Conservation (phyloP, 441 rosid genomes). For the Adansonia madagascariensis region DNA sequence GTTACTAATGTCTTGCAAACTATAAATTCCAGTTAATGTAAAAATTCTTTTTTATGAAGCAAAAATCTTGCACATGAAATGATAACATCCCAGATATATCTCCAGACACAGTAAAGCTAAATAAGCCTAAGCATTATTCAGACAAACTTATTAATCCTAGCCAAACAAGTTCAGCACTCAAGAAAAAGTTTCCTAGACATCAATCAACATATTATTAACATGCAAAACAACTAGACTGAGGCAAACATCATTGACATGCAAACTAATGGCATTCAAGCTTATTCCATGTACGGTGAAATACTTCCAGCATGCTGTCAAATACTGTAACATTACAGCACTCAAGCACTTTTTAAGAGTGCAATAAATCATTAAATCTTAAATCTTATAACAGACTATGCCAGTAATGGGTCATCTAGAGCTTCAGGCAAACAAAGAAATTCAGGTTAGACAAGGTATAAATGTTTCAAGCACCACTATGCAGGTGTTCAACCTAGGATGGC, state of each 20-base stretch:
- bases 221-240: neutral
- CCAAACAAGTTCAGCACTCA: neutral
- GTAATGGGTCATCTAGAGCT: neutral
- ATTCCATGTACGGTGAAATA: neutral
- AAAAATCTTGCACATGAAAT: slow-evolving; percentile 1
- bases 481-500: neutral
- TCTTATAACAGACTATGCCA: neutral
- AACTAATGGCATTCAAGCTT: neutral
- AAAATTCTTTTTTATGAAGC: neutral
- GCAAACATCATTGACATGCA: neutral
- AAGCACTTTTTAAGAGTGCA: neutral
- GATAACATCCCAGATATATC: neutral
- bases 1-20: neutral
- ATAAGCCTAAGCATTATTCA: neutral
- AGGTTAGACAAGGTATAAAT: neutral
- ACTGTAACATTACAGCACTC: slow-evolving; percentile 11
- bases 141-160: neutral
- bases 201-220: slow-evolving; percentile 4
- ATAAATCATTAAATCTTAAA: neutral
- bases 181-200: neutral
- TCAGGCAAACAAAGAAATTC: slow-evolving; percentile 13
- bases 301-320: slow-evolving; percentile 1
- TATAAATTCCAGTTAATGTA: neutral
- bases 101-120: neutral
- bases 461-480: neutral